These are phyloP conservation scores for Dryas alaskensis DNA, from an alignment of 306 rosid species.

Conservation along the genomic window DNA sequence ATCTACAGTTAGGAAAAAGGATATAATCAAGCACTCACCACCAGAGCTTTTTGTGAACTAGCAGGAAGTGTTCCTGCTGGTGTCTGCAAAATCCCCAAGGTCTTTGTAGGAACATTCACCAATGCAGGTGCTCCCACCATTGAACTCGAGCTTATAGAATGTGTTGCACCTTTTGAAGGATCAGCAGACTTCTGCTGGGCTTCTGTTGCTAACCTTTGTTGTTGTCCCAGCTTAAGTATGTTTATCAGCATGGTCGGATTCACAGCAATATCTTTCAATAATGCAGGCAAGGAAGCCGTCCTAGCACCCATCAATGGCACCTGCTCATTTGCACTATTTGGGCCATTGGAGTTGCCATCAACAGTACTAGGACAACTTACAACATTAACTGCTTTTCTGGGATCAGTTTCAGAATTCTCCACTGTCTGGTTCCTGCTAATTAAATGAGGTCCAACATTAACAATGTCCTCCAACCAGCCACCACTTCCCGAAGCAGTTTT, in stretches of 20 bases:
- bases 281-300: constrained; percentile 49
- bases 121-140: constrained; percentile 45
- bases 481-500: constrained; percentile 44
- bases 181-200: constrained; percentile 49
- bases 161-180: constrained; percentile 30
- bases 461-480: constrained; percentile 73
- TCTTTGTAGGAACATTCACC: constrained; percentile 43
- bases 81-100: constrained; percentile 49
- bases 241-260: constrained; percentile 72
- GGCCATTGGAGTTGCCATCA: constrained; percentile 27
- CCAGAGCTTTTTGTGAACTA: constrained; percentile 41
- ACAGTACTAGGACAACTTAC: constrained; percentile 31
- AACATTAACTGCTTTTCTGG: constrained; percentile 31
- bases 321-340: constrained; percentile 49
- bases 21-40: constrained; percentile 49
- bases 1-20: background rate
- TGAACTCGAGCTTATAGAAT: constrained; percentile 30
- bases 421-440: constrained; percentile 42
- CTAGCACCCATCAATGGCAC: constrained; percentile 31
- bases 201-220: constrained; percentile 53
- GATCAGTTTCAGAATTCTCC: constrained; percentile 45
- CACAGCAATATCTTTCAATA: constrained; percentile 64
- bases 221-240: constrained; percentile 56
- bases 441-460: constrained; percentile 42
- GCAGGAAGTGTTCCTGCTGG: constrained; percentile 46